Percentiles rank a stretch among this genome's conserved stretches.
phyloP scores from a whole-genome alignment of 2,329 filamentous ascomycete species.

The Emmonsiellopsis sp. region DNA sequence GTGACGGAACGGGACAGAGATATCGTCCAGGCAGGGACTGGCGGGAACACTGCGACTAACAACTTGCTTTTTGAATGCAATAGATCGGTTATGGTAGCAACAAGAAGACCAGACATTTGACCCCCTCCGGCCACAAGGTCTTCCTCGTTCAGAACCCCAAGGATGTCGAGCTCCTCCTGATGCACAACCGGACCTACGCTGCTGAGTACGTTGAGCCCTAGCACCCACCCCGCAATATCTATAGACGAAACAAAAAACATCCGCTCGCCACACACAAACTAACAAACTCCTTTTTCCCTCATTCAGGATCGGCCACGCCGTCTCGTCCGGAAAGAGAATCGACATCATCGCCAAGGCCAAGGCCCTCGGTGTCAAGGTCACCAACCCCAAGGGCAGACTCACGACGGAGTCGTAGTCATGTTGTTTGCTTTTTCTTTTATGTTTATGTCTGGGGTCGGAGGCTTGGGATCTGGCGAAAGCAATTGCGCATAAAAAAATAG shows the following conservation, averaged over 20 bases:
- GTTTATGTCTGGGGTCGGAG: conserved; percentile 1
- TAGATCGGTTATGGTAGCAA: conserved; percentile 98
- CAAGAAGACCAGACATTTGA: conserved; percentile 99
- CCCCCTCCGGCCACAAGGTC: conserved; percentile 98
- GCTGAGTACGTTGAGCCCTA: conserved; percentile 67
- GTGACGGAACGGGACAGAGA: neutral
- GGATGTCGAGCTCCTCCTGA: conserved; percentile 94
- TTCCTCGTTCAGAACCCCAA: conserved; percentile 97
- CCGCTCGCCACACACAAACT: conserved; percentile 21
- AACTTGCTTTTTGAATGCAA: conserved; percentile 10
- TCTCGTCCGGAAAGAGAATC: conserved; percentile 97
- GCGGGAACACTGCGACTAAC: neutral
- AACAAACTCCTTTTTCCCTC: conserved; percentile 17
- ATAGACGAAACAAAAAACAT: neutral
- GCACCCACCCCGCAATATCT: neutral
- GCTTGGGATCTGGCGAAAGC: conserved; percentile 2
- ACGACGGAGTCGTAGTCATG: conserved; percentile 62
- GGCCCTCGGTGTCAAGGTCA: conserved; percentile 98
- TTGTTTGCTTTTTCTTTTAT: conserved; percentile 1
- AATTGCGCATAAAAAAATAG: conserved; percentile 1
- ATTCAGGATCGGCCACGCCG: conserved; percentile 85
- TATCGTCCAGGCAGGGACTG: neutral
- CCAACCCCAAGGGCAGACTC: conserved; percentile 97
- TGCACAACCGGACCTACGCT: conserved; percentile 99
- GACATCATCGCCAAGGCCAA: conserved; percentile 96